Conservation (phyloP, 805 yeast species). For the Saccharomyces eubayanus region DNA sequence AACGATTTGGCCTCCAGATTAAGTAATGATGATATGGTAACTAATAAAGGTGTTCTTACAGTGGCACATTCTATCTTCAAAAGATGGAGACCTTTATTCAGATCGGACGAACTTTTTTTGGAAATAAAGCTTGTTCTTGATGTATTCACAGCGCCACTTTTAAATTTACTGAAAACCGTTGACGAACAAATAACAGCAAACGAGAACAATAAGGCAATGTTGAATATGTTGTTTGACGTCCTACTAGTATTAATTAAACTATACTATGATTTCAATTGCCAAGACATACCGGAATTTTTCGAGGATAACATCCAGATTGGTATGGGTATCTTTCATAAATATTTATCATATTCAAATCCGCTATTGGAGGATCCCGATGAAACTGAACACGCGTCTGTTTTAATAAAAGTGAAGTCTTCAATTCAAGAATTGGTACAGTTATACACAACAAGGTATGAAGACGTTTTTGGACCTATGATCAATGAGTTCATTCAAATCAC, state of each 20-base stretch:
- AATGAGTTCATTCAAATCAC: conserved; percentile 71
- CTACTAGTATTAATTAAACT: conserved; percentile 66
- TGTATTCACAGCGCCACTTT: conserved; percentile 73
- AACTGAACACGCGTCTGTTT: conserved; percentile 57
- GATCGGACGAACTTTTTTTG: conserved; percentile 79
- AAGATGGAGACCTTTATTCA: conserved; percentile 91
- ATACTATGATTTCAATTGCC: conserved; percentile 90
- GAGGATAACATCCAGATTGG: conserved; percentile 78
- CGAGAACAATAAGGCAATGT: conserved; percentile 39
- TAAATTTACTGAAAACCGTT: conserved; percentile 56
- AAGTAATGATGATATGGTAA: conserved; percentile 53
- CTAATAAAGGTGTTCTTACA: conserved; percentile 75
- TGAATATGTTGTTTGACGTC: conserved; percentile 58
- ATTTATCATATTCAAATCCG: conserved; percentile 53
- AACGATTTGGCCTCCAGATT: conserved; percentile 66
- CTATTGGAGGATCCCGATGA: conserved; percentile 47
- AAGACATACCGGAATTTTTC: conserved; percentile 95
- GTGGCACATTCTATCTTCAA: conserved; percentile 95
- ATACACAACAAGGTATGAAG: conserved; percentile 86
- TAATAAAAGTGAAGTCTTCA: conserved; percentile 68
- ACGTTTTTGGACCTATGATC: conserved; percentile 73
- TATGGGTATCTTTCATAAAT: conserved; percentile 76
- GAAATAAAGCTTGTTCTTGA: conserved; percentile 84
- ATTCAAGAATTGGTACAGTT: conserved; percentile 79
- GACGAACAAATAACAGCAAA: conserved; percentile 54